phyloP scores from a whole-genome alignment of 352 stramenopile genomes.

The Phytophthora agathidicida region DNA sequence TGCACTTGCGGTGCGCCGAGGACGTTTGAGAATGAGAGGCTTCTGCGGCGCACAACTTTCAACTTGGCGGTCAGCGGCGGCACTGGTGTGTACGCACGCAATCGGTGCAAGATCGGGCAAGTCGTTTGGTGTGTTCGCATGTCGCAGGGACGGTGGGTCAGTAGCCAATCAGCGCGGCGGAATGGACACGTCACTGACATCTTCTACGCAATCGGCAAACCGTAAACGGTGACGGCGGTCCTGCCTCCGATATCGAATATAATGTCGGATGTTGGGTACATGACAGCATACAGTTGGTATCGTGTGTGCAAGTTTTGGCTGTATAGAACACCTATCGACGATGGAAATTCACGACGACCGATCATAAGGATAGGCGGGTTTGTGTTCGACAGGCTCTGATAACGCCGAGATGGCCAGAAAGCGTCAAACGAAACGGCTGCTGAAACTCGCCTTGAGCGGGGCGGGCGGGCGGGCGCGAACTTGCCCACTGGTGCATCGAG shows the following conservation, averaged over 20 bases:
- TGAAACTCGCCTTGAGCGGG: too few relatives aligned
- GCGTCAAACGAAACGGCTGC: too few relatives aligned
- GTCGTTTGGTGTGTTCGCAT: background rate
- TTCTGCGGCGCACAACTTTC: background rate
- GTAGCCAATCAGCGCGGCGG: slow-evolving; percentile 2
- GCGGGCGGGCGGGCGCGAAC: too few relatives aligned
- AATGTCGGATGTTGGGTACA: too few relatives aligned
- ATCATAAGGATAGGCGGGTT: too few relatives aligned
- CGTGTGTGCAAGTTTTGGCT: background rate
- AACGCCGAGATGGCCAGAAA: background rate
- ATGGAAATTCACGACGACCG: slow-evolving; percentile 15
- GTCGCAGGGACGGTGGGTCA: background rate
- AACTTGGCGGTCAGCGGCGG: too few relatives aligned
- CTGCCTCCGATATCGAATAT: background rate
- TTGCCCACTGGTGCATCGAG: too few relatives aligned
- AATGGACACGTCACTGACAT: slow-evolving; percentile 4
- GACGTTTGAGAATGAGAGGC: slow-evolving; percentile 16
- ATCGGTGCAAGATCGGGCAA: slow-evolving; percentile 23
- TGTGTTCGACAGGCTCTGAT: too few relatives aligned
- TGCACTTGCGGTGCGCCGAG: background rate
- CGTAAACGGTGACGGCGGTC: slow-evolving; percentile 2
- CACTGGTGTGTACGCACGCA: background rate
- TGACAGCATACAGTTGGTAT: too few relatives aligned
- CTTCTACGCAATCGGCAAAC: slow-evolving; percentile 19
- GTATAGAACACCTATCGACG: background rate